Evolutionary conservation across 1,139 yeast genomes (phyloP), one percentile per base, ranked within the genome.

Genomic region (Lodderomyces margitis): DNA sequence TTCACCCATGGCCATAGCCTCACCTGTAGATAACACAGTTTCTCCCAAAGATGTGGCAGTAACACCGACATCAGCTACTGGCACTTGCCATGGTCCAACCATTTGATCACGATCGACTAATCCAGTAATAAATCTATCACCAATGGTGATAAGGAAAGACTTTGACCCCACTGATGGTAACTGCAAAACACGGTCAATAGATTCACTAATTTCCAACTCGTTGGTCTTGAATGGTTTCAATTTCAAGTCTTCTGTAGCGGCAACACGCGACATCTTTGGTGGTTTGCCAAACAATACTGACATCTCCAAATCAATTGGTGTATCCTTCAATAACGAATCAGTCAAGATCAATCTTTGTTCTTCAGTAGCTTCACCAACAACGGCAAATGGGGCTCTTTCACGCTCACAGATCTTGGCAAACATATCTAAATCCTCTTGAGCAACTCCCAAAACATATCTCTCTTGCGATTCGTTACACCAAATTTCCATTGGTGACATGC

Each of bases 381-480:
- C 95, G 5, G 96, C 96, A 59, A 75, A 91, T 40, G 96, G 94
- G 47, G 97, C 95, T 65, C 98, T 84, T 73, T 94, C 99, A 65
- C 98, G 84, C 57, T 80, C 80, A 74, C 98, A 94, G 43, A 94
- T 83, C 38, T 75, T 75, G 55, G 80, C 78, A 65, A 94, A 94
- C 19, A 72, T 56, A 3, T 78, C 80, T 50, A 92, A 68, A 59
- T 89, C 87, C 48, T 81, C 83, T 42, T 88, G 89, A 10, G 91
- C 78, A 48, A 92, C 95, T 50, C 96, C 98, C 57, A 94, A 66
- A 21, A 94, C 98, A 58, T 91, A 94, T 64, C 99, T 82, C 66
- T 94, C 99, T 69, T 94, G 99, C 5, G 98, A 94, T 68, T 94
- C 99, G 57, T 95, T 91, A 78, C 99, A 94, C 99, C 99, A 94